Base-by-base conservation (phyloP, 192 early-diverging fungal genomes). In the Coemansia sp. region DNA sequence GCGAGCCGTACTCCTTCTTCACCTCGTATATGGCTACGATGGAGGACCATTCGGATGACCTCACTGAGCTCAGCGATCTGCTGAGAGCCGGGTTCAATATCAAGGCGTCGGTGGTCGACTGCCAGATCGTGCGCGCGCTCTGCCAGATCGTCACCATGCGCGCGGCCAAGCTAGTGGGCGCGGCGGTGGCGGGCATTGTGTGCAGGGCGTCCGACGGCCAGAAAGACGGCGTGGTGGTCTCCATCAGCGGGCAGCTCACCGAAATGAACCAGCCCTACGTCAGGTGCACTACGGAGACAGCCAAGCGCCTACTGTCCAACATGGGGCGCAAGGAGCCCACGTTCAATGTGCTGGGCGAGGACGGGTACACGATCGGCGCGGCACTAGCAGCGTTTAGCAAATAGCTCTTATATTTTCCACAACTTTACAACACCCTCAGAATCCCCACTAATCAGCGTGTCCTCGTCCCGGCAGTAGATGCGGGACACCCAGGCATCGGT, bases 111-210 rank as follows among this genome's bases (percentile, higher is more conserved):
- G 45, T 86, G n/a, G 79, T 83, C 9, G 96, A 96, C 67, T 87
- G 93, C 38, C 89, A 88, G 64, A 89, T 95, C 41, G 88, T 94
- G 74, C 88, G 91, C 65, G 76, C 80, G 43, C 69, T 96, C 1
- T 94, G 92, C 70, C 87, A 93, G 56, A 77, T 95, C 5, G 88
- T 99, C 14, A 91, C 91, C 23, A 87, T 85, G 38, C 87, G 95
- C 34, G 90, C 95, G 12, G 95, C 95, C 20, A 86, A 92, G 56
- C 77, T 98, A 25, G 81, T 89, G 26, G 90, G 92, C 53, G 79
- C 75, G 1, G 85, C 86, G 1, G 76, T 87, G 18, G 89, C 90
- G 21, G 90, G 86, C 2, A 26, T 84, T 5, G 58, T 76, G 13
- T 38, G 35, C 11, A 55, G 38, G 35, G 72, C 72, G 23, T 52